Evolutionary conservation across 2,329 filamentous ascomycete genomes (phyloP), one percentile per base, ranked within the genome.

Genomic region (Apiospora marii): DNA sequence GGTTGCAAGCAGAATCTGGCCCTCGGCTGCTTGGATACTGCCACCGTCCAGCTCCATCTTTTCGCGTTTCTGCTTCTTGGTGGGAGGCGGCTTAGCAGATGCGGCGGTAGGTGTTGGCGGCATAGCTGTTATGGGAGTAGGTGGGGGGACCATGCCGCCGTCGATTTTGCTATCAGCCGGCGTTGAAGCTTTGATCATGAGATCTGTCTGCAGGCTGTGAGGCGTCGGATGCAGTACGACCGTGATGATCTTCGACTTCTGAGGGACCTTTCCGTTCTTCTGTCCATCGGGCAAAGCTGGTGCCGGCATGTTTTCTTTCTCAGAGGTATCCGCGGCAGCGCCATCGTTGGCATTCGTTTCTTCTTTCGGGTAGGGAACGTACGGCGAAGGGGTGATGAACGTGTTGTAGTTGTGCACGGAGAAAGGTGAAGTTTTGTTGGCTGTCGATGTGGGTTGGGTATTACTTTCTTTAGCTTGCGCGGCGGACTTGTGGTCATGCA

Each of bases 391-490:
- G 0, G 95, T 98, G 68, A 98, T 88, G 78, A 94, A 96, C 74
- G 92, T 91, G 79, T 95, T 98, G 81, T 95, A 94, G 81, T 97
- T 98, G 82, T 99, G 95, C 64, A 99, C 92, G 0, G 95, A 98
- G 75, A 94, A 96, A 14, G 92, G 91, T 4, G 88, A 84, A 51
- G 89, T 89, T 71, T 92, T 92, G 75, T 87, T 91, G 48, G 89
- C 89, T 27, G 88, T 85, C 1, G 90, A 86, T 37, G 85, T 85
- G 70, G 84, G 86, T 69, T 85, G 88, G 72, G 85, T 84, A 77
- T 86, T 86, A 76, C 12, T 70, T 22, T 89, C 90, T 79, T 94
- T 91, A 76, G 88, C 85, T 74, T 88, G 87, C 67, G 87, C 87
- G 58, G 85, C 85, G 0, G 92, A 91, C 78, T 93, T 94, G 84